These are phyloP conservation scores for Conticribra weissflogii DNA, from an alignment of 108 stramenopile species.

Conservation along the genomic window DNA sequence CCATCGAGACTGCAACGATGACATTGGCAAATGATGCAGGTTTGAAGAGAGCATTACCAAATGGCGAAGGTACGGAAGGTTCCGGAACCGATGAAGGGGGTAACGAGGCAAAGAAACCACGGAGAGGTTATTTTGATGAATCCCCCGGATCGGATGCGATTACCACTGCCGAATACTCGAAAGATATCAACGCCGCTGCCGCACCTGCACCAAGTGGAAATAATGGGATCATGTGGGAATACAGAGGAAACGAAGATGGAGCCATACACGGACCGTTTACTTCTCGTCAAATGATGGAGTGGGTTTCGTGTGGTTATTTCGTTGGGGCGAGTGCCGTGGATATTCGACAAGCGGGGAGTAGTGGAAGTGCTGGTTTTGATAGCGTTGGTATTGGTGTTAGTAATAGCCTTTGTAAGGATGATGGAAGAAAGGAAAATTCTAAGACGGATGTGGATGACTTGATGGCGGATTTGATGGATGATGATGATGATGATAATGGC, in stretches of 20 bases:
- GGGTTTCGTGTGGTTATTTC: constrained; percentile 84
- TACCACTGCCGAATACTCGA: background rate
- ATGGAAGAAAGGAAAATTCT: constrained; percentile 7
- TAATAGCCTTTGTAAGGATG: background rate
- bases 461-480: constrained; percentile 71
- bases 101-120: constrained; percentile 26
- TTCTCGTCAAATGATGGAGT: constrained; percentile 80
- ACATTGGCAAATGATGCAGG: background rate
- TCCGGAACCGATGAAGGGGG: background rate
- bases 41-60: too few relatives aligned
- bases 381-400: background rate
- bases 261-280: constrained; percentile 77
- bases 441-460: constrained; percentile 63
- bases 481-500: constrained; percentile 68
- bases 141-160: background rate
- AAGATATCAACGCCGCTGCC: constrained; percentile 11
- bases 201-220: background rate
- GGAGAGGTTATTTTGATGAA: constrained; percentile 35
- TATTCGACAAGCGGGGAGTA: constrained; percentile 54
- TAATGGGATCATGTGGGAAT: constrained; percentile 67
- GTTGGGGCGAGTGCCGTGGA: constrained; percentile 78
- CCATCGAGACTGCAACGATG: constrained; percentile 12
- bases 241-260: constrained; percentile 80
- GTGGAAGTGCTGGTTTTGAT: background rate
- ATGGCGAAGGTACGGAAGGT: too few relatives aligned